Base-by-base conservation (phyloP, 1,284 basidiomycete species). In the Moniliella sp. region DNA sequence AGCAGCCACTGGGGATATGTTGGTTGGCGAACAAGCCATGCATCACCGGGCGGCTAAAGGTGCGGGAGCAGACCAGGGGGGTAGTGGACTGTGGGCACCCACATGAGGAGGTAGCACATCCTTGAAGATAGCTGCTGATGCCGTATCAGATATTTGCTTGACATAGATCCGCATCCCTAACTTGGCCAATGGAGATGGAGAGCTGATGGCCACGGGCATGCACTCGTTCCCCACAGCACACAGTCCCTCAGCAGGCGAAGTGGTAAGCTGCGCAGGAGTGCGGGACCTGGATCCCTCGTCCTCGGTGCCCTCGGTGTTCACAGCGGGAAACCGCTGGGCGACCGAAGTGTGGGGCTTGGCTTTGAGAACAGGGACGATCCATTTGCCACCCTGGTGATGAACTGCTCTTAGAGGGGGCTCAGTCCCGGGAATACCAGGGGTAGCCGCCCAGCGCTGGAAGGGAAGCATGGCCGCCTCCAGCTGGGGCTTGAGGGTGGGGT, bases 1-100 rank as follows among this genome's bases (percentile, higher is more conserved):
- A 64, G 3, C 52, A 44, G 9, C 63, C 64, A 0, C 59, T 39
- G 2, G 61, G 31, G 27, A 65, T 64, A 3, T 53, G 36, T 1
- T 39, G 31, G 5, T 59, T 46, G 4, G 64, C 57, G 35, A 64
- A 64, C 9, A 65, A 46, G 7, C 62, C 65, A 32, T 65, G 61
- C 35, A 57, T 58, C 13, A 51, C 57, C 0, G 63, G 57, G 18
- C 59, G 43, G 1, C 62, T 61, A 38, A 63, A 62, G 11, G 60
- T 51, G 15, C 50, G 49, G 4, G 54, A 46, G 0, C 41, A 71
- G 71, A 46, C 53, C 50, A 56, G 4, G 43, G 35, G 15, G 43
- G 33, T 27, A 50, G 48, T 1, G 49, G 51, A 34, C 48, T 39
- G 26, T 44, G 47, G 11, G 46, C 39, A 7, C 39, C 30, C 5